Conservation (phyloP, 306 rosid species). For the Vigna hirtella region DNA sequence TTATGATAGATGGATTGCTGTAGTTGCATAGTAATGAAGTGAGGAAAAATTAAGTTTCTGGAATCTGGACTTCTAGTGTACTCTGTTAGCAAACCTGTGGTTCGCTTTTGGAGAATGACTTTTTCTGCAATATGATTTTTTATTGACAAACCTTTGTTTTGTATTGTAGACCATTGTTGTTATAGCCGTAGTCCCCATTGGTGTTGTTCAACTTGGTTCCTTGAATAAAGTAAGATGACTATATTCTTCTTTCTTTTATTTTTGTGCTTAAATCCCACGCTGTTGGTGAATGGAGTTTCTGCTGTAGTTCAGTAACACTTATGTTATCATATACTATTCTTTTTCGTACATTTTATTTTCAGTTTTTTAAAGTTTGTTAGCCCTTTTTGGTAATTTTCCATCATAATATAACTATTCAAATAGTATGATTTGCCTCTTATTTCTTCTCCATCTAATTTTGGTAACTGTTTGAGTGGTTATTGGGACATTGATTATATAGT, state of each 20-base stretch:
- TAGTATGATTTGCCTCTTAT: slow-evolving; percentile 7
- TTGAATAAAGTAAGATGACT: slow-evolving; percentile 68
- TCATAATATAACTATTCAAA: background rate
- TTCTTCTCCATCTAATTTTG: background rate
- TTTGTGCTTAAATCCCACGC: slow-evolving; percentile 24
- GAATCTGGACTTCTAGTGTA: background rate
- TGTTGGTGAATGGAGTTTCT: slow-evolving; percentile 33
- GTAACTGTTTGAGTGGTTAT: slow-evolving; percentile 18
- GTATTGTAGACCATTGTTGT: slow-evolving; percentile 78
- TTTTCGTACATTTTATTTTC: background rate
- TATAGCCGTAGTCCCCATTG: slow-evolving; percentile 79
- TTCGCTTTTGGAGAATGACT: slow-evolving; percentile 11
- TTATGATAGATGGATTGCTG: slow-evolving; percentile 8
- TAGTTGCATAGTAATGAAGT: background rate
- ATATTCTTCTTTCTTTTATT: slow-evolving; percentile 28
- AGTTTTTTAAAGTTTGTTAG: slow-evolving; percentile 10
- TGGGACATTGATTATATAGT: slow-evolving; percentile 17
- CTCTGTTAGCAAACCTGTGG: slow-evolving; percentile 6
- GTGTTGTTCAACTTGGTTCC: slow-evolving; percentile 96
- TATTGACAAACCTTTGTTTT: slow-evolving; percentile 39
- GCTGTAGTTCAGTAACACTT: slow-evolving; percentile 28
- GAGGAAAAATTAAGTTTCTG: background rate
- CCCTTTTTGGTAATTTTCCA: background rate
- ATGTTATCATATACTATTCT: background rate
- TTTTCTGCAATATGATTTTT: slow-evolving; percentile 15